A percentile compares a stretch with the other conserved stretches of the same genome.
phyloP scores from a whole-genome alignment of 176 grass and related monocot species.

The Eragrostis curvula region DNA sequence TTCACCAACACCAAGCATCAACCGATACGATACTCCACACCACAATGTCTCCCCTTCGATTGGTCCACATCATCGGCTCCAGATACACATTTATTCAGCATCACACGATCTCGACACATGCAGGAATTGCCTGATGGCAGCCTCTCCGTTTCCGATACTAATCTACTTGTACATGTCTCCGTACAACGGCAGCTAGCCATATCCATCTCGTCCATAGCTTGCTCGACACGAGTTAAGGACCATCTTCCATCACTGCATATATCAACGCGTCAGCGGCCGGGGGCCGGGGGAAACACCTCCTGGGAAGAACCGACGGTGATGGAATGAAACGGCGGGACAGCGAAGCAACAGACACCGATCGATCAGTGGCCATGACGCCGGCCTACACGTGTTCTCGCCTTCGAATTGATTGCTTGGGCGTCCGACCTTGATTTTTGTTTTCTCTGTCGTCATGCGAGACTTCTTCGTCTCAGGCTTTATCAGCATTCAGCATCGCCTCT shows the following conservation, averaged over 20 bases:
- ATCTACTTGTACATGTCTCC: not conserved
- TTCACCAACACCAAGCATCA: not conserved
- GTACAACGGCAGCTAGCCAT: no score
- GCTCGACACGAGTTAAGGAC: no score
- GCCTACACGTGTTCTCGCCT: not conserved
- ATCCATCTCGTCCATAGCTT: no score
- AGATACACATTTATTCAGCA: not conserved
- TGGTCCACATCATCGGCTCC: not conserved
- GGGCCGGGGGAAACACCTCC: not conserved
- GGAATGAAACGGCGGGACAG: not conserved
- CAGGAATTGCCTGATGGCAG: not conserved
- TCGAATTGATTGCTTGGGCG: not conserved
- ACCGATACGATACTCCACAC: not conserved
- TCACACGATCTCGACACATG: not conserved
- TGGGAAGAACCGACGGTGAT: not conserved
- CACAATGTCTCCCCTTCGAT: not conserved
- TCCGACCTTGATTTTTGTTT: not conserved
- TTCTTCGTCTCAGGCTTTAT: not conserved
- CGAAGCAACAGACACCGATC: not conserved
- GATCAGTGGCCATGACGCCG: not conserved
- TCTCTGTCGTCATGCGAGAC: not conserved
- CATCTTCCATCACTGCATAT: no score
- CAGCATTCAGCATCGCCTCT: not conserved
- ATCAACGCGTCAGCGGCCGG: no score
- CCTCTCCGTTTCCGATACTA: not conserved